phyloP scores from a whole-genome alignment of 2,329 filamentous ascomycete species.

The Curvularia lunata region DNA sequence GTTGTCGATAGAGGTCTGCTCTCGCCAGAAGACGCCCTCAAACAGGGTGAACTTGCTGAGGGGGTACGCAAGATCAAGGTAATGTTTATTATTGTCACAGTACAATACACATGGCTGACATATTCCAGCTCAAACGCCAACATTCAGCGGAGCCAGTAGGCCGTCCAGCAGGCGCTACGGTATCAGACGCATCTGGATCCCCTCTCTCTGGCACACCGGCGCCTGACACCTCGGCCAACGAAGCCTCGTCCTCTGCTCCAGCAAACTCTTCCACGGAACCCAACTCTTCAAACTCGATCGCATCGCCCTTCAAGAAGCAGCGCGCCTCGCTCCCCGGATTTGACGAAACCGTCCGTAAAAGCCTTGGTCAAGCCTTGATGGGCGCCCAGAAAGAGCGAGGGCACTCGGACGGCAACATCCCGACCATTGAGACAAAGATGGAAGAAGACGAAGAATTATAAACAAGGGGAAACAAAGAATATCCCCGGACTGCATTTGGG shows the following conservation, averaged over 20 bases:
- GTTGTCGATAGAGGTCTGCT: conserved; percentile 61
- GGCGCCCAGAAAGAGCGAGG: conserved; percentile 42
- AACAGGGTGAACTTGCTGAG: conserved; percentile 77
- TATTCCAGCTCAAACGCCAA: conserved; percentile 74
- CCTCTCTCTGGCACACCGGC: conserved; percentile 36
- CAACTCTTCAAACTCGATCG: conserved; percentile 60
- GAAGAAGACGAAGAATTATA: conserved; percentile 56
- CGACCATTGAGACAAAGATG: conserved; percentile 43
- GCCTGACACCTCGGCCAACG: conserved; percentile 21
- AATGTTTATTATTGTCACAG: conserved; percentile 44
- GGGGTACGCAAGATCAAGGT: conserved; percentile 84
- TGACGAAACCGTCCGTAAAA: conserved; percentile 52
- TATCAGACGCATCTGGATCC: conserved; percentile 34
- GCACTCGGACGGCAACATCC: conserved; percentile 42
- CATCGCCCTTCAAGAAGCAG: conserved; percentile 78
- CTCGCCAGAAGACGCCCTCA: conserved; percentile 73
- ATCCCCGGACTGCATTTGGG: conserved; percentile 34
- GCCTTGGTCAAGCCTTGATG: conserved; percentile 42
- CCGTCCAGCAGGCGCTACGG: conserved; percentile 34
- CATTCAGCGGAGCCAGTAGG: conserved; percentile 74
- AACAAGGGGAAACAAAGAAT: conserved; percentile 32
- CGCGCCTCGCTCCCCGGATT: conserved; percentile 65
- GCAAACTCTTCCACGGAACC: conserved; percentile 48
- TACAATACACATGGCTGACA: conserved; percentile 24
- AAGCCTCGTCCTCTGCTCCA: conserved; percentile 40